Base-by-base conservation (phyloP, 1,284 basidiomycete genomes). In the Moesziomyces sp. region DNA sequence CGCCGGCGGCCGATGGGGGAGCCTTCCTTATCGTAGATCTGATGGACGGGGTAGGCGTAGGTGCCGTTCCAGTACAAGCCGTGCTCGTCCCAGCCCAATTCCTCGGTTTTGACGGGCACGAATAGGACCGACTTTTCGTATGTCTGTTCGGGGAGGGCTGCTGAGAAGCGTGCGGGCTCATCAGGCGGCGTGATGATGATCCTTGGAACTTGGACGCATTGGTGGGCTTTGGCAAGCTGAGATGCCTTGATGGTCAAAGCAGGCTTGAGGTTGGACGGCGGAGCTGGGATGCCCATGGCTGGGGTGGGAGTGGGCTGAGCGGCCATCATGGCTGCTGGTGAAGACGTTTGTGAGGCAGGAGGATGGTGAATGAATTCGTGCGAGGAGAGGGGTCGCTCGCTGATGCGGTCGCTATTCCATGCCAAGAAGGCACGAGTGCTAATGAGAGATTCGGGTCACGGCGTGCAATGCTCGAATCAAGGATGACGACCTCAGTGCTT, bases 1-100 rank as follows among this genome's bases (percentile, higher is more conserved):
- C 73, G 63, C 21, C 68, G 45, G 2, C 73, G 35, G 0, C 73
- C 73, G 46, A 75, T 75, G 18, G 68, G 45, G 4, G 35, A 33
- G 5, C 73, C 73, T 21, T 75, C 63, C 30, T 58, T 58, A 23
- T 68, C 46, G 40, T 75, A 75, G 64, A 75, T 71, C 53, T 66
- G 48, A 26, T 75, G 67, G 2, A 71, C 52, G 2, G 76, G 78
- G 43, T 81, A 81, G 14, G 63, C 72, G 48, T 76, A 81, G 9
- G 72, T 74, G 26, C 76, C 76, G 42, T 70, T 70, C 79, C 79
- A 81, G 56, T 75, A 80, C n/a, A 81, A 57, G 6, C 79, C 79
- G 48, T 67, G 65, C 45, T 78, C 74, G 26, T 80, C 79, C 79
- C 79, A 81, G 5, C 78, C 76, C 21, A 81, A 65, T 50, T 80